Evolutionary conservation across 345 rosid species (phyloP).

Genomic region (Microthlaspi erraticum): DNA sequence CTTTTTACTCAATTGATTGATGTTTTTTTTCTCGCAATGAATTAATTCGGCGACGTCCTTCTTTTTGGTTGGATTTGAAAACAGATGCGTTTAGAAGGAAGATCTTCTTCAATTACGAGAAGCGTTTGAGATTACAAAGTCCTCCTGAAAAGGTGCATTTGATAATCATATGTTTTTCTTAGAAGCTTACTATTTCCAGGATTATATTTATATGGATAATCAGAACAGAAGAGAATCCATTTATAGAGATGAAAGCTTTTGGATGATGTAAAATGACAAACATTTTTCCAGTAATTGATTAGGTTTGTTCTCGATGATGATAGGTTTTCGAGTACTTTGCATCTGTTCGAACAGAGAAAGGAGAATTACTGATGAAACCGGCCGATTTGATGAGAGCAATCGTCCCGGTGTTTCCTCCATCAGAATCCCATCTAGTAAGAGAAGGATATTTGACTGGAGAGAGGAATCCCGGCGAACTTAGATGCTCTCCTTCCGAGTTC

Average conservation of each 20-base stretch:
- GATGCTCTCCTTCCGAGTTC: constrained; percentile 75
- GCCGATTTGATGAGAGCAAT: constrained; percentile 93
- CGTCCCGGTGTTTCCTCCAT: constrained; percentile 95
- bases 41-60: not conserved
- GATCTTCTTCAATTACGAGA: constrained; percentile 93
- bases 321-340: constrained; percentile 96
- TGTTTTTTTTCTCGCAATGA: not conserved
- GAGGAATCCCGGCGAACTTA: constrained; percentile 81
- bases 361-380: constrained; percentile 82
- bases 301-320: not conserved
- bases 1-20: not conserved
- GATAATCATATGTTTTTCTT: not conserved
- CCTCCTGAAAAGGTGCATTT: constrained; percentile 88
- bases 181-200: constrained; percentile 3
- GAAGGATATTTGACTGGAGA: constrained; percentile 93
- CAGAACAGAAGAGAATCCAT: not conserved
- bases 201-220: not conserved
- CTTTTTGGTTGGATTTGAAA: not conserved
- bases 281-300: not conserved
- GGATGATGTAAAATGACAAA: not conserved
- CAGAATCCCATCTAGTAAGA: constrained; percentile 81
- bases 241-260: not conserved
- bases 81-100: constrained; percentile 83
- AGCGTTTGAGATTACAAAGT: constrained; percentile 87
- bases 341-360: constrained; percentile 54